phyloP scores from a whole-genome alignment of 2,329 filamentous ascomycete species.

The Nannizziopsis barbatae region DNA sequence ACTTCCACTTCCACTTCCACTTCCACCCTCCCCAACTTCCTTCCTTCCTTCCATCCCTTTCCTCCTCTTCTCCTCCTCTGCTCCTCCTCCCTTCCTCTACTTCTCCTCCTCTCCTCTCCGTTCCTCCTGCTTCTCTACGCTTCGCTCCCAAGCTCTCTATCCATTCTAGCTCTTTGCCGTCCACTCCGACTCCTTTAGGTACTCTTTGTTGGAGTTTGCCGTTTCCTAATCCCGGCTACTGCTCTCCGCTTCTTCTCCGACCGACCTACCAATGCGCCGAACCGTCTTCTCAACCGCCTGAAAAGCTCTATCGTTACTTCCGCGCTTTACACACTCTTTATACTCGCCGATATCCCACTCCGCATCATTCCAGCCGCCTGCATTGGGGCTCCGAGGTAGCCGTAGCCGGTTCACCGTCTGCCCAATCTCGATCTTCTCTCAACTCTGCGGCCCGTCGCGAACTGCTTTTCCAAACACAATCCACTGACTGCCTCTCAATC shows the following conservation, averaged over 20 bases:
- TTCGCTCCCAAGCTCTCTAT: constrained; percentile 11
- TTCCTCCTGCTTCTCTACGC: constrained; percentile 41
- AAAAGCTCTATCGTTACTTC: too few relatives aligned
- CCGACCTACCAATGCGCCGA: neutral
- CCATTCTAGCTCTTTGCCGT: neutral
- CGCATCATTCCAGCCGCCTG: neutral
- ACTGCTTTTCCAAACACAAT: neutral
- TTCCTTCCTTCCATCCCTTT: constrained; percentile 9
- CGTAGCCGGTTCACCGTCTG: constrained; percentile 9
- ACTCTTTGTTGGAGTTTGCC: neutral
- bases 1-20: constrained; percentile 8
- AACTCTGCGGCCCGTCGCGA: constrained; percentile 1
- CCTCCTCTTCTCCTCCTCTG: constrained; percentile 9
- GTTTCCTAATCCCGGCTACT: neutral
- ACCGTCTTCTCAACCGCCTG: neutral
- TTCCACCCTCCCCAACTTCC: constrained; percentile 11
- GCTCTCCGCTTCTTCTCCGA: too few relatives aligned
- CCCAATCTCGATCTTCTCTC: neutral
- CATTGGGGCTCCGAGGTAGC: neutral
- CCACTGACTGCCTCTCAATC: constrained; percentile 23
- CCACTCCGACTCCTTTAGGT: too few relatives aligned
- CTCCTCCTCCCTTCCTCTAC: constrained; percentile 5
- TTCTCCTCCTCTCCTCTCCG: constrained; percentile 44
- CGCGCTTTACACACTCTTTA: neutral
- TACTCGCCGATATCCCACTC: neutral